A percentile compares a stretch with the other conserved stretches of the same genome.
Conservation (phyloP, 1,284 basidiomycete species). For the Meripilus lineatus region DNA sequence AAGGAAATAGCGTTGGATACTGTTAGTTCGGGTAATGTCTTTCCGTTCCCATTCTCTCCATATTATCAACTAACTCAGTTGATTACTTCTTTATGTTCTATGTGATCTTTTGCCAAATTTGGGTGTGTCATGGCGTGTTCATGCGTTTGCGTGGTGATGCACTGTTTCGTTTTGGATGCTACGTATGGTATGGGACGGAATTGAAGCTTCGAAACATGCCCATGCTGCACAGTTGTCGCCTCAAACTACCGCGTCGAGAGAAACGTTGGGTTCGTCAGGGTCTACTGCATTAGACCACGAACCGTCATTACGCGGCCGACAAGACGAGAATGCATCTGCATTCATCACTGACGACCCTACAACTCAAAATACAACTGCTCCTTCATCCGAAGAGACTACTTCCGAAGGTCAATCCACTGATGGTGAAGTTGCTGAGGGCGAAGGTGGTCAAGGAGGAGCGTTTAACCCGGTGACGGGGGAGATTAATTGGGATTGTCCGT, state of each 20-base stretch:
- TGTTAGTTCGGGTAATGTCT: too few relatives aligned
- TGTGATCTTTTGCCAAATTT: too few relatives aligned
- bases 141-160: too few relatives aligned
- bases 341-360: not conserved
- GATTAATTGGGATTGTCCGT: constrained; percentile 98
- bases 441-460: constrained; percentile 40
- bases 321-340: not conserved
- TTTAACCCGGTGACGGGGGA: constrained; percentile 94
- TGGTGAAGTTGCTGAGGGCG: constrained; percentile 20
- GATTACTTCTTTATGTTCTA: too few relatives aligned
- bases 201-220: constrained; percentile 3
- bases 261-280: not conserved
- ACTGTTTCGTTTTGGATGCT: too few relatives aligned
- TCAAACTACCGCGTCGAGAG: not conserved
- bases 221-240: not conserved
- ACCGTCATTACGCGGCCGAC: constrained; percentile 6
- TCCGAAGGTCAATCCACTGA: constrained; percentile 1
- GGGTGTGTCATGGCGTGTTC: too few relatives aligned
- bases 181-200: too few relatives aligned
- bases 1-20: too few relatives aligned
- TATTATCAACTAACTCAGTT: too few relatives aligned
- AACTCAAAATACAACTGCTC: too few relatives aligned
- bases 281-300: not conserved
- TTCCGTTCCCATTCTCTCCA: too few relatives aligned
- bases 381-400: constrained; percentile 10